These are phyloP conservation scores for Rubroboletus pulcherrimus DNA, from an alignment of 768 basidiomycete genomes.

Conservation along the genomic window DNA sequence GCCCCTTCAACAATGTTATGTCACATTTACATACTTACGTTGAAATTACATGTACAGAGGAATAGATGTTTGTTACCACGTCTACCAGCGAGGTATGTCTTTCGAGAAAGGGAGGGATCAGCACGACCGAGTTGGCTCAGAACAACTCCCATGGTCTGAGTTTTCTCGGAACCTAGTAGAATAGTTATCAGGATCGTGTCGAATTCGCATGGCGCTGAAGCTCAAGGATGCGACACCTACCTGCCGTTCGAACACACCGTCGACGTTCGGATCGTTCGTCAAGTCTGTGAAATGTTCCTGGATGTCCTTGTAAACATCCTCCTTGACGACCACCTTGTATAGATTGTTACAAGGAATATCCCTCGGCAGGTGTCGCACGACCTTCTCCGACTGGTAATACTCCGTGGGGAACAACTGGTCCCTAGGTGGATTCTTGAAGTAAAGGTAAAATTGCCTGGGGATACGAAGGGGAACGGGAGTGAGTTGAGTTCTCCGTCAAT, in stretches of 20 bases:
- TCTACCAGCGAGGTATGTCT: constrained; percentile 73
- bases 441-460: constrained; percentile 90
- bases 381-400: constrained; percentile 67
- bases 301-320: constrained; percentile 77
- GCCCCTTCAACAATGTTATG: too few species aligned
- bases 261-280: constrained; percentile 90
- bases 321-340: constrained; percentile 78
- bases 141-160: constrained; percentile 79
- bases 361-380: constrained; percentile 75
- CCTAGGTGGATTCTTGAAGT: constrained; percentile 69
- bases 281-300: constrained; percentile 93
- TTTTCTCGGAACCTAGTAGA: constrained; percentile 76
- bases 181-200: neutral
- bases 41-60: constrained; percentile 40
- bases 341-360: constrained; percentile 74
- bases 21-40: too few species aligned
- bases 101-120: constrained; percentile 50
- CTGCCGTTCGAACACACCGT: constrained; percentile 92
- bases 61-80: constrained; percentile 72
- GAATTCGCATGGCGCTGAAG: neutral
- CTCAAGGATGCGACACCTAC: constrained; percentile 36
- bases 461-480: constrained; percentile 81
- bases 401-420: constrained; percentile 65
- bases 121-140: constrained; percentile 74
- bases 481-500: constrained; percentile 62